These are phyloP conservation scores for Ogataea zsoltii DNA, from an alignment of 805 yeast species.

Conservation along the genomic window DNA sequence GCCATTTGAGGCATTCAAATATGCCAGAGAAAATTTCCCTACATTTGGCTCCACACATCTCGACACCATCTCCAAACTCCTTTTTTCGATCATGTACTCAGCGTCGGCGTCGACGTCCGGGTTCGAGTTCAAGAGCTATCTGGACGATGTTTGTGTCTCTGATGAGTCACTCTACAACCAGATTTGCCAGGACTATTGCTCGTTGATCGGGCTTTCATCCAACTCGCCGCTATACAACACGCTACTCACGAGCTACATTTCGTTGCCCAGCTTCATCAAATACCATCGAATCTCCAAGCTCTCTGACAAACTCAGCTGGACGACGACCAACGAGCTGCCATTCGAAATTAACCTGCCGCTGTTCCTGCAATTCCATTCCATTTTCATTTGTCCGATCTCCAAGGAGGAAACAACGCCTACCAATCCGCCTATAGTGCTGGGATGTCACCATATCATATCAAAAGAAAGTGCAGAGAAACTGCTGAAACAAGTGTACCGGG, in stretches of 20 bases:
- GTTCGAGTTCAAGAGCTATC: slow-evolving; percentile 10
- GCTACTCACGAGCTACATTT: slow-evolving; percentile 50
- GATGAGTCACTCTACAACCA: slow-evolving; percentile 23
- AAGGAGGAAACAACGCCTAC: slow-evolving; percentile 61
- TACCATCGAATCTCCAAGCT: slow-evolving; percentile 42
- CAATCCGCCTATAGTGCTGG: slow-evolving; percentile 54
- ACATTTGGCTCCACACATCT: slow-evolving; percentile 42
- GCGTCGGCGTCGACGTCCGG: slow-evolving; percentile 8
- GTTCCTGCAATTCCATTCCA: slow-evolving; percentile 56
- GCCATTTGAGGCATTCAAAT: slow-evolving; percentile 40
- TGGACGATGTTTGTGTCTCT: slow-evolving; percentile 7
- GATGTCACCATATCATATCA: slow-evolving; percentile 52
- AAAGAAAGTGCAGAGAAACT: slow-evolving; percentile 52
- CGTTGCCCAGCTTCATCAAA: slow-evolving; percentile 55
- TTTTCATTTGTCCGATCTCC: slow-evolving; percentile 71
- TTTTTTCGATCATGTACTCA: slow-evolving; percentile 38
- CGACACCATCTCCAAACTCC: slow-evolving; percentile 43
- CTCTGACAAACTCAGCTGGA: slow-evolving; percentile 49
- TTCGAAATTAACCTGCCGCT: slow-evolving; percentile 59
- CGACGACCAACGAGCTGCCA: slow-evolving; percentile 59
- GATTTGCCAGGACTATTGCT: slow-evolving; percentile 51
- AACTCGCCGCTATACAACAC: slow-evolving; percentile 55
- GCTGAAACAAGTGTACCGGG: slow-evolving; percentile 35
- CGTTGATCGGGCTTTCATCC: slow-evolving; percentile 46
- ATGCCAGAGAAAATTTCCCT: slow-evolving; percentile 44